Evolutionary conservation across 2,329 filamentous ascomycete genomes (phyloP).

Genomic region (Niveomyces coronatus): DNA sequence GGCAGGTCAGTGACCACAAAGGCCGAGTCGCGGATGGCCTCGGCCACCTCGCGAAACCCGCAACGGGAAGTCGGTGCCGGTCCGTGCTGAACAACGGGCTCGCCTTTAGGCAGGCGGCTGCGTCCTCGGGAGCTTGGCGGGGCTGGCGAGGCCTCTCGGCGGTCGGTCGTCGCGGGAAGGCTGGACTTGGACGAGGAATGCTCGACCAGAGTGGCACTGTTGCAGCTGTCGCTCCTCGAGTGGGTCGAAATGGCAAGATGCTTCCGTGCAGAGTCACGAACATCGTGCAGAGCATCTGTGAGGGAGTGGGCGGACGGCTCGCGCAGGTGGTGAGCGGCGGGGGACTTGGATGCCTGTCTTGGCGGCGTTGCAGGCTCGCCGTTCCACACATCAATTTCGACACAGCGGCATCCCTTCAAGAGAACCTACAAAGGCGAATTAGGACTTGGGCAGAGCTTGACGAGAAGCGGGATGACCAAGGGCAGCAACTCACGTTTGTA

Average conservation of each 20-base stretch:
- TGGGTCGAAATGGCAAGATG: conserved; percentile 24
- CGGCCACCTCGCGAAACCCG: conserved; percentile 77
- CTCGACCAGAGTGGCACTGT: conserved; percentile 21
- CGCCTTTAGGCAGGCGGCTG: conserved; percentile 33
- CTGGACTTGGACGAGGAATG: conserved; percentile 23
- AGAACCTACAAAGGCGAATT: conserved; percentile 49
- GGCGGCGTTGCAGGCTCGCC: conserved; percentile 42
- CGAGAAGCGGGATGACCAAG: background rate
- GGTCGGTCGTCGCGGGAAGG: conserved; percentile 21
- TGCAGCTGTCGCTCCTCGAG: conserved; percentile 30
- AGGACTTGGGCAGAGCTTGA: background rate
- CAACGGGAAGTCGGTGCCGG: conserved; percentile 81
- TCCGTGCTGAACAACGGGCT: conserved; percentile 73
- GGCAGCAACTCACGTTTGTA: conserved; percentile 52
- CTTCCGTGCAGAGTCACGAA: conserved; percentile 16
- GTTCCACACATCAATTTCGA: conserved; percentile 95
- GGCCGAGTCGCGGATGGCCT: conserved; percentile 65
- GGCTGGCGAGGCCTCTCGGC: conserved; percentile 20
- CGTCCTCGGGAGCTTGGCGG: conserved; percentile 15
- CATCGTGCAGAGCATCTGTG: conserved; percentile 27
- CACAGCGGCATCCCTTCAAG: conserved; percentile 69
- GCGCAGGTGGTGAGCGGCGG: conserved; percentile 33
- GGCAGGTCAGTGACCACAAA: conserved; percentile 70
- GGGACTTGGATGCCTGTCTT: conserved; percentile 25
- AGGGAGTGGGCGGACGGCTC: conserved; percentile 34